Conservation (phyloP, 2,329 filamentous ascomycete species). For the Paecilomyces formosus region DNA sequence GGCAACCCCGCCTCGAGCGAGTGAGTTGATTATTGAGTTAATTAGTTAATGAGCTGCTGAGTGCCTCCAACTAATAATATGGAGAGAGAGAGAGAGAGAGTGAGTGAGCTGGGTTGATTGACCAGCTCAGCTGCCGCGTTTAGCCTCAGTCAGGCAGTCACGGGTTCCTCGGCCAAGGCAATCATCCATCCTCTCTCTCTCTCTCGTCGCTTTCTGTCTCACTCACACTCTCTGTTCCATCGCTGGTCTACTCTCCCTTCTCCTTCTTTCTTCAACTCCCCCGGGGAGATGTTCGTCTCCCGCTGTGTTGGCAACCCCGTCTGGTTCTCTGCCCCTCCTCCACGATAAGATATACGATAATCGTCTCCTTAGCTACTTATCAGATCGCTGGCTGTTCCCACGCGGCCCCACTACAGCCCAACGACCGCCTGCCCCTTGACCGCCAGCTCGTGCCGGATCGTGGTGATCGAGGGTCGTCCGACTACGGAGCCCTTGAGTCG, state of each 20-base stretch:
- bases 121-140: conserved; percentile 6
- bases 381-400: background rate
- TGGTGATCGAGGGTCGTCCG: background rate
- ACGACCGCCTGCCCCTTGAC: background rate
- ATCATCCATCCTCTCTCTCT: conserved; percentile 32
- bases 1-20: no score
- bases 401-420: background rate
- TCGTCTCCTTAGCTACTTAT: background rate
- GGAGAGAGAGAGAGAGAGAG: no score
- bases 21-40: no score
- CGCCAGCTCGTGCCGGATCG: background rate
- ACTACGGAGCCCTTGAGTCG: background rate
- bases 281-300: background rate
- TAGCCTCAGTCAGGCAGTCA: background rate
- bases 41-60: no score
- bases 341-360: background rate
- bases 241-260: background rate
- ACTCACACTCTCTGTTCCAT: no score
- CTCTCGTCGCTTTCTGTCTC: conserved; percentile 2
- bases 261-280: conserved; percentile 2
- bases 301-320: background rate
- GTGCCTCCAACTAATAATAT: no score
- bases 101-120: no score
- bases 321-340: background rate
- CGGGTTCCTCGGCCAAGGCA: conserved; percentile 2